Percentiles rank a stretch among this genome's conserved stretches.
phyloP scores from a whole-genome alignment of 2,329 filamentous ascomycete species.

The Trichophyton mentagrophytes region DNA sequence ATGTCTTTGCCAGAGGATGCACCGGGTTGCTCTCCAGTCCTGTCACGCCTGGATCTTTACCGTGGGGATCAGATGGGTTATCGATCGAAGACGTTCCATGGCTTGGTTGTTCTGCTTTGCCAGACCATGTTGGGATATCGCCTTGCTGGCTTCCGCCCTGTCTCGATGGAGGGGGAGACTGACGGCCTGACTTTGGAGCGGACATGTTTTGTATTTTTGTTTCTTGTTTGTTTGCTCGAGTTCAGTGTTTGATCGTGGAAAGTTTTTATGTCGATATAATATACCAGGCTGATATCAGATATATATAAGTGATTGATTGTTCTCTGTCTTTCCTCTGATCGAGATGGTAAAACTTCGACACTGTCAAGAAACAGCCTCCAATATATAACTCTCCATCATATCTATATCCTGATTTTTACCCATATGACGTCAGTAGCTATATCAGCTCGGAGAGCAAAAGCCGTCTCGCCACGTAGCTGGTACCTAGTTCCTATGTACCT shows the following conservation, averaged over 20 bases:
- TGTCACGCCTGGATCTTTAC: constrained; percentile 13
- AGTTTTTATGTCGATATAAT: neutral
- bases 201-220: constrained; percentile 45
- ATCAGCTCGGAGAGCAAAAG: neutral
- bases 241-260: neutral
- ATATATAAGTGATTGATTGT: no score
- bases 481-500: neutral
- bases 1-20: constrained; percentile 24
- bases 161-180: constrained; percentile 63
- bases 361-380: neutral
- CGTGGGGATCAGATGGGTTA: constrained; percentile 34
- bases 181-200: constrained; percentile 50
- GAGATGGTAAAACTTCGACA: no score
- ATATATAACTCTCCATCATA: neutral
- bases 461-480: neutral
- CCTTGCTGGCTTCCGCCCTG: constrained; percentile 54
- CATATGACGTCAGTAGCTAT: neutral
- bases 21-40: constrained; percentile 31
- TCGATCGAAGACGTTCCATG: constrained; percentile 19
- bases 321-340: no score
- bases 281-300: neutral
- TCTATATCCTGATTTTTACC: neutral
- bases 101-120: constrained; percentile 31
- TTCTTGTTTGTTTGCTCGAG: no score
- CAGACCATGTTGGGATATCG: constrained; percentile 34